phyloP scores from a whole-genome alignment of 2,329 filamentous ascomycete genomes.

The Monosporascus sp. region DNA sequence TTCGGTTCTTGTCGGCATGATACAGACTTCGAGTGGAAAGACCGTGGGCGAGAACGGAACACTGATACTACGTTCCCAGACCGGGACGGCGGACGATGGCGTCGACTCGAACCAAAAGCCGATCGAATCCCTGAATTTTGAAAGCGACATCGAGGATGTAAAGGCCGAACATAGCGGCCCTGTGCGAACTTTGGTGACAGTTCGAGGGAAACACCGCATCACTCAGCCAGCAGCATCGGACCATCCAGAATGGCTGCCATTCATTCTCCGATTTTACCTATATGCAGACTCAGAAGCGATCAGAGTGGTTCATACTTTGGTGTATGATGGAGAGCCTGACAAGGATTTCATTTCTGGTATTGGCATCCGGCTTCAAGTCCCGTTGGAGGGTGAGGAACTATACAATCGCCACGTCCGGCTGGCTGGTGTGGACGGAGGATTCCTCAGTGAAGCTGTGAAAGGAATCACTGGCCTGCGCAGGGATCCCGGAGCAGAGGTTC shows the following conservation, averaged over 20 bases:
- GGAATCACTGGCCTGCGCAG: conserved; percentile 53
- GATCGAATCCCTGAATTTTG: conserved; percentile 39
- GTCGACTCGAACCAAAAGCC: conserved; percentile 24
- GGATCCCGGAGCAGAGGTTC: conserved; percentile 45
- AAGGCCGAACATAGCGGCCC: conserved; percentile 38
- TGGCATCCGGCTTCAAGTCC: conserved; percentile 50
- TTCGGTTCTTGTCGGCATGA: conserved; percentile 30
- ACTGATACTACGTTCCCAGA: conserved; percentile 48
- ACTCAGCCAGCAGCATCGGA: conserved; percentile 16
- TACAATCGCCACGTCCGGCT: conserved; percentile 56
- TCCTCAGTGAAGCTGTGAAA: conserved; percentile 53
- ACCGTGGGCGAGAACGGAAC: conserved; percentile 40
- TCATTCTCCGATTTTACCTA: conserved; percentile 51
- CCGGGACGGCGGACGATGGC: conserved; percentile 35
- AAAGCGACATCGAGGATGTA: conserved; percentile 45
- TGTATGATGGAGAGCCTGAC: conserved; percentile 45
- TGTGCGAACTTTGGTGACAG: conserved; percentile 42
- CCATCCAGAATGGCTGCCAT: conserved; percentile 47
- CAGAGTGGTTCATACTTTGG: conserved; percentile 48
- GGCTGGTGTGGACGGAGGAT: conserved; percentile 47
- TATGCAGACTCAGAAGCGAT: conserved; percentile 52
- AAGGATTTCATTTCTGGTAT: conserved; percentile 49
- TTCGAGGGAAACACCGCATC: conserved; percentile 32
- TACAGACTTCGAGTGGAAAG: conserved; percentile 35
- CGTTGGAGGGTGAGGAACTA: conserved; percentile 43